Base-by-base conservation (phyloP, 208 protist species). In the Wallacemonas sp. region DNA sequence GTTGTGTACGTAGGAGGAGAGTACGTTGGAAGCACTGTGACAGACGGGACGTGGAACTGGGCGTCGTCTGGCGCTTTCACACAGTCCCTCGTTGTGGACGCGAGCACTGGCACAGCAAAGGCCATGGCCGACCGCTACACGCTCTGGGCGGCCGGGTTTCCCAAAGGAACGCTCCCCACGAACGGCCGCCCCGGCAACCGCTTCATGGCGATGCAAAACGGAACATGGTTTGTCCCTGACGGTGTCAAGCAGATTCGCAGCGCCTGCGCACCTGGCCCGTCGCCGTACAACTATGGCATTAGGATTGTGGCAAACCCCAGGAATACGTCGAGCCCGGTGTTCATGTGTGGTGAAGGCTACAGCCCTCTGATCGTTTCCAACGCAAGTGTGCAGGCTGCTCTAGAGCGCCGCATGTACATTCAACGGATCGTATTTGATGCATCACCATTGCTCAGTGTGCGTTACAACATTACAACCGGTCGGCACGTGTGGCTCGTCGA, bases 291-390 rank as follows among this genome's bases (percentile, higher is more conserved):
- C 32, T 57, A 57, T 19, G 50, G 50, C 10, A 34, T 57, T 32
- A 57, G 24, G 21, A 34, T 39, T 39, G 1, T 57, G 13, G 0
- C 0, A 8, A 41, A 41, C 24, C 26, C 50, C 3, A 27, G 29
- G 24, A 0, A 3, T 10, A 41, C n/a, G 9, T 13, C 22, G 17
- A 39, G 32, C 30, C 32, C 50, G 4, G 22, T n/a, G n/a, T 3
- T 4, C 9, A 41, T 57, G 50, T 57, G 50, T 57, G 50, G 50
- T 2, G 24, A 30, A 17, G 50, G 50, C 29, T 57, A 57, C 50
- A 37, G n/a, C 29, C 50, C 50, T 24, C 29, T 57, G 10, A 57
- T 57, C 50, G 30, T 57, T 17, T n/a, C 21, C 5, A 39, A 57
- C 50, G 50, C 50, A 3, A 39, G 32, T 24, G 32, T 39, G 9